A percentile compares a stretch with the other conserved stretches of the same genome.
These are phyloP conservation scores for Tolypocladium pustulatum DNA, from an alignment of 2,329 filamentous ascomycete genomes.

Conservation along the genomic window DNA sequence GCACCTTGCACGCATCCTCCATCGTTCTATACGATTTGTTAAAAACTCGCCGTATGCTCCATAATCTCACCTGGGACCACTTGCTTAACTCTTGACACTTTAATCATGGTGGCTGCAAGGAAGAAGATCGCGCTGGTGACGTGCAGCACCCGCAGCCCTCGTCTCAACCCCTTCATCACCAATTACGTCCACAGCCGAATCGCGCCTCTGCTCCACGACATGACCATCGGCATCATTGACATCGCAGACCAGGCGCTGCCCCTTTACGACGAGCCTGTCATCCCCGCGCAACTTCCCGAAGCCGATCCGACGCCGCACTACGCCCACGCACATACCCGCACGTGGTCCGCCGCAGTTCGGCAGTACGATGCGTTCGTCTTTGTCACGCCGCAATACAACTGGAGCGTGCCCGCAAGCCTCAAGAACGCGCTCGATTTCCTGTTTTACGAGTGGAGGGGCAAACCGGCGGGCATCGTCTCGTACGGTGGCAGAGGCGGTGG, in stretches of 20 bases:
- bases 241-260: slow-evolving; percentile 29
- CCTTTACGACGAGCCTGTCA: slow-evolving; percentile 30
- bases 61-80: neutral
- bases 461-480: slow-evolving; percentile 40
- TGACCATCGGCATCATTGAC: slow-evolving; percentile 19
- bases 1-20: too few relatives aligned
- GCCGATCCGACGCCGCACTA: slow-evolving; percentile 16
- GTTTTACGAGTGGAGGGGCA: slow-evolving; percentile 45
- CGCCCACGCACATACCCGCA: slow-evolving; percentile 27
- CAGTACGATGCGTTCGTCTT: slow-evolving; percentile 36
- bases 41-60: too few relatives aligned
- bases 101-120: neutral
- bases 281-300: slow-evolving; percentile 26
- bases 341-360: slow-evolving; percentile 33
- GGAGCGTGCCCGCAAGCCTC: slow-evolving; percentile 37
- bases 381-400: slow-evolving; percentile 47
- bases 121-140: slow-evolving; percentile 23
- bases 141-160: slow-evolving; percentile 21
- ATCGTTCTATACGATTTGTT: neutral
- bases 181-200: slow-evolving; percentile 19
- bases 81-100: neutral
- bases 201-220: slow-evolving; percentile 3
- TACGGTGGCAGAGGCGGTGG: slow-evolving; percentile 38
- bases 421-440: slow-evolving; percentile 57
- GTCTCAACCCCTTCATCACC: slow-evolving; percentile 23